Conservation (phyloP, 177 flowering plant species). For the Telopea speciosissima region DNA sequence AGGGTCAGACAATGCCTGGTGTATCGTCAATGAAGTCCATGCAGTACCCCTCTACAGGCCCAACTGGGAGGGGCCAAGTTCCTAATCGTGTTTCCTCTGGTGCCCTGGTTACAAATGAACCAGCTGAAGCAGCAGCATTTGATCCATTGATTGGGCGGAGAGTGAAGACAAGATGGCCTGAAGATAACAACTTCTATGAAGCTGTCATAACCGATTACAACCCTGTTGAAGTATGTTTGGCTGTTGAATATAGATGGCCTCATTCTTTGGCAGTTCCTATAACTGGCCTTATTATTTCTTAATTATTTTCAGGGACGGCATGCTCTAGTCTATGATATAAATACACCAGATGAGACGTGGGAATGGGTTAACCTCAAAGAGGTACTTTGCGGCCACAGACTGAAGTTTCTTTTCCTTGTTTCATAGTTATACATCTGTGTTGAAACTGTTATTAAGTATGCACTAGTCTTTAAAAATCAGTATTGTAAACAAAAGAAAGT, state of each 20-base stretch:
- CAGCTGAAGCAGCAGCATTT: constrained; percentile 37
- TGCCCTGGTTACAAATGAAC: constrained; percentile 35
- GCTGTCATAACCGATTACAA: constrained; percentile 77
- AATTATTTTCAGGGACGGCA: constrained; percentile 44
- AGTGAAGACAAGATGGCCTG: constrained; percentile 93
- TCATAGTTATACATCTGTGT: background rate
- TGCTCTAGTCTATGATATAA: constrained; percentile 57
- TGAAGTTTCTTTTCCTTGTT: background rate
- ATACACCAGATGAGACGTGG: constrained; percentile 44
- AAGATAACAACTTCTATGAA: constrained; percentile 80
- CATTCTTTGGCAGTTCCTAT: background rate
- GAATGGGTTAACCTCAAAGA: constrained; percentile 72
- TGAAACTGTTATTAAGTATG: background rate
- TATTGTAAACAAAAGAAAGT: too few relatives aligned
- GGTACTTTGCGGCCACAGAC: constrained; percentile 21
- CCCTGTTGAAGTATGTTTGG: constrained; percentile 45
- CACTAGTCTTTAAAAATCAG: background rate
- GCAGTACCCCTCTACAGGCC: constrained; percentile 35
- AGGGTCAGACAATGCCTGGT: constrained; percentile 34
- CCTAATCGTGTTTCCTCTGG: constrained; percentile 30
- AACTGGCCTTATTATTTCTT: constrained; percentile 1
- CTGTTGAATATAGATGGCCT: background rate
- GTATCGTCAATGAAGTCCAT: constrained; percentile 29
- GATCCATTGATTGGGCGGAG: constrained; percentile 72
- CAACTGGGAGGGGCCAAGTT: constrained; percentile 30